phyloP scores from a whole-genome alignment of 208 protist species.

The Novymonas esmeraldas region DNA sequence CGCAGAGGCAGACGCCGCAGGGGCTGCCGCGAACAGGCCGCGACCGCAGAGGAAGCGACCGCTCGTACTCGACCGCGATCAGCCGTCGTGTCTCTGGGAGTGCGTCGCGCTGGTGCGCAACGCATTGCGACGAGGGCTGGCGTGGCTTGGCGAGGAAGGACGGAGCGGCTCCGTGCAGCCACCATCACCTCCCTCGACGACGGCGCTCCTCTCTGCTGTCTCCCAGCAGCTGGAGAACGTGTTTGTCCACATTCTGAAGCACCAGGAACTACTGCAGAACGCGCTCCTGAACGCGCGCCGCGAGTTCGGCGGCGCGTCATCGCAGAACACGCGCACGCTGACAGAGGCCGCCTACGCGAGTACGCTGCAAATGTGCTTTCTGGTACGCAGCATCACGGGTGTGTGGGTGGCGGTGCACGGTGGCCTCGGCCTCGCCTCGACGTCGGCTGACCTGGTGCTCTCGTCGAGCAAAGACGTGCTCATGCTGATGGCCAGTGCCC shows the following conservation, averaged over 20 bases:
- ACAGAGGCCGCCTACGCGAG: conserved; percentile 56
- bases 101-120: conserved; percentile 48
- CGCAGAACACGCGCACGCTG: conserved; percentile 49
- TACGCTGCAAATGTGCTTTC: conserved; percentile 58
- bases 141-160: conserved; percentile 41
- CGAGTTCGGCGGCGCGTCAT: conserved; percentile 42
- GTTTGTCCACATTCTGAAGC: conserved; percentile 43
- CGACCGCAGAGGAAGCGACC: conserved; percentile 2
- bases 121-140: conserved; percentile 54
- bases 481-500: conserved; percentile 50
- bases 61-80: conserved; percentile 64
- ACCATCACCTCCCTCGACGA: neutral
- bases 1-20: conserved; percentile 8
- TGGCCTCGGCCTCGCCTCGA: conserved; percentile 37
- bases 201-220: conserved; percentile 30
- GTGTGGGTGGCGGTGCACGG: conserved; percentile 65
- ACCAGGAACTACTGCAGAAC: conserved; percentile 54
- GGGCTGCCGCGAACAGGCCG: neutral
- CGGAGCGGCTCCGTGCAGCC: neutral
- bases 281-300: conserved; percentile 34
- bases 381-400: conserved; percentile 53
- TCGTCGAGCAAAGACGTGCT: conserved; percentile 44
- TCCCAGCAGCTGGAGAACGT: conserved; percentile 35
- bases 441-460: conserved; percentile 30
- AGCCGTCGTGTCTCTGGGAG: conserved; percentile 53